These are phyloP conservation scores for Rhodotorula mucilaginosa DNA, from an alignment of 1,284 basidiomycete genomes.

Conservation along the genomic window DNA sequence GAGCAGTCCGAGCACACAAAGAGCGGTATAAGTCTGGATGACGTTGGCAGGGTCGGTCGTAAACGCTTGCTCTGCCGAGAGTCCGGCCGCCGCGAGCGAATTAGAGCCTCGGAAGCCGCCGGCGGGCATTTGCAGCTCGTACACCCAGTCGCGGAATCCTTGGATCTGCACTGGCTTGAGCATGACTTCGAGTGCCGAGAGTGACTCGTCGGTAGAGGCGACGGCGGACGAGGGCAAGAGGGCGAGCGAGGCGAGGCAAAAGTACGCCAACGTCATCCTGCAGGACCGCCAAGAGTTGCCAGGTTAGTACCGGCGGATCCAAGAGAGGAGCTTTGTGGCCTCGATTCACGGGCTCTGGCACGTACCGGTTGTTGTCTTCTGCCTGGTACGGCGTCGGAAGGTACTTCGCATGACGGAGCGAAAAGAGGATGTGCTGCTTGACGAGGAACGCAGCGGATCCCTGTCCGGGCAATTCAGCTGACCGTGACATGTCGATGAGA, in stretches of 20 bases:
- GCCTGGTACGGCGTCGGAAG: constrained; percentile 41
- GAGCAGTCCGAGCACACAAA: constrained; percentile 74
- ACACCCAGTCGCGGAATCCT: constrained; percentile 42
- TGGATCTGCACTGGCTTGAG: constrained; percentile 21
- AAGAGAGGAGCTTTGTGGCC: accelerated
- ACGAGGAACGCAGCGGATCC: constrained; percentile 10
- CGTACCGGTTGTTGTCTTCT: constrained; percentile 40
- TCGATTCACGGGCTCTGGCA: too few species aligned
- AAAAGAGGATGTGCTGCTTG: constrained; percentile 36
- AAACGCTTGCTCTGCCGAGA: too few species aligned
- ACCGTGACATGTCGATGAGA: not conserved
- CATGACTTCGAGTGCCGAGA: constrained; percentile 31
- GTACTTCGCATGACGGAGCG: constrained; percentile 36
- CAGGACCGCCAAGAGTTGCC: too few species aligned
- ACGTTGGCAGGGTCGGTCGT: constrained; percentile 58
- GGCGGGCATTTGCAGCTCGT: constrained; percentile 37
- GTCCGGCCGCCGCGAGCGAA: constrained; percentile 10
- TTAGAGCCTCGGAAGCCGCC: constrained; percentile 43
- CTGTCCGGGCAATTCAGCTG: not conserved
- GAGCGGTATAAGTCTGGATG: constrained; percentile 88
- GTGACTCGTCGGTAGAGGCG: constrained; percentile 3
- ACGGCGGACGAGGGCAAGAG: constrained; percentile 30
- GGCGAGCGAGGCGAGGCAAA: constrained; percentile 41
- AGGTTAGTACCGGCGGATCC: too few species aligned
- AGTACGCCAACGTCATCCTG: constrained; percentile 45